A percentile compares a stretch with the other conserved stretches of the same genome.
Evolutionary conservation across 805 yeast genomes (phyloP).

Genomic region (Yamadazyma takamatsuzukensis): DNA sequence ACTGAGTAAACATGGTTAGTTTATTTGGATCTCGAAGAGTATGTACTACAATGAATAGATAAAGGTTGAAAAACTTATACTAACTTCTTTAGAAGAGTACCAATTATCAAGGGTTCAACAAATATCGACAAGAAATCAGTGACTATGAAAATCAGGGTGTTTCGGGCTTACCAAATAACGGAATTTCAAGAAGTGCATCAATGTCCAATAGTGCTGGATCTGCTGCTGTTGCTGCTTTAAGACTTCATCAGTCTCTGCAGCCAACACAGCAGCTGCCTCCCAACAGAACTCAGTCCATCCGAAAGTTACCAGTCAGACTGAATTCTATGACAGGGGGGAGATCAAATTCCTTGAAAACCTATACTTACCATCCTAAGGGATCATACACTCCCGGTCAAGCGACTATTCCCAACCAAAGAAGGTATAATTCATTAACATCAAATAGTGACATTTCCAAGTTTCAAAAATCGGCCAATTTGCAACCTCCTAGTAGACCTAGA

Average conservation of each 20-base stretch:
- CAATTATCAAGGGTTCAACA: conserved; percentile 32
- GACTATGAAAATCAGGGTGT: conserved; percentile 14
- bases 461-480: neutral
- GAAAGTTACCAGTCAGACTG: too few species aligned
- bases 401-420: conserved; percentile 12
- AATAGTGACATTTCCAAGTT: conserved; percentile 4
- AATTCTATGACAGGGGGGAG: conserved; percentile 10
- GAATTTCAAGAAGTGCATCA: conserved; percentile 18
- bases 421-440: conserved; percentile 18
- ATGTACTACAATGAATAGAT: conserved; percentile 2
- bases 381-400: conserved; percentile 35
- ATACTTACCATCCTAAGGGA: conserved; percentile 36
- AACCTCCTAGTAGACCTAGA: conserved; percentile 1
- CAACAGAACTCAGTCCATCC: neutral
- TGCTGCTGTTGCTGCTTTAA: conserved; percentile 40
- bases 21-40: conserved; percentile 11
- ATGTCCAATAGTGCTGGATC: conserved; percentile 32
- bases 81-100: conserved; percentile 11
- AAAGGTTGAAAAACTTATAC: conserved; percentile 1
- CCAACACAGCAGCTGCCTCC: conserved; percentile 5
- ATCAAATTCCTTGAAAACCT: conserved; percentile 32
- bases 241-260: conserved; percentile 24
- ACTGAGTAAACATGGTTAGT: too few species aligned
- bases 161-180: conserved; percentile 20
- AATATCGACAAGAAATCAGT: conserved; percentile 26